Evolutionary conservation across 257 asterid species (phyloP).

Genomic region (Eucommia ulmoides): DNA sequence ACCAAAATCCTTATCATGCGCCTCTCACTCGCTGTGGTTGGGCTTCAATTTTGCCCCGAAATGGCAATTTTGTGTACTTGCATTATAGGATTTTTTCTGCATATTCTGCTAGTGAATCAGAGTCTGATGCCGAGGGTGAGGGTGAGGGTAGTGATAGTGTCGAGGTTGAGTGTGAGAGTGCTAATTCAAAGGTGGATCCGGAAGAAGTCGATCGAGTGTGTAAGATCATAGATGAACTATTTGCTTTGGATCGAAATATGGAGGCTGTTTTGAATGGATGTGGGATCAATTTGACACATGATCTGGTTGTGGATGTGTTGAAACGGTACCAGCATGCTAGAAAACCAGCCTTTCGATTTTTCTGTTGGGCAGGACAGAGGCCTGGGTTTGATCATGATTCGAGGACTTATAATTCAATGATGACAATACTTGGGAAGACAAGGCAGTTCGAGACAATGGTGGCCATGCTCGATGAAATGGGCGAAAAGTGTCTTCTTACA

Average conservation of each 20-base stretch:
- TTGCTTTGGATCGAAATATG: constrained; percentile 75
- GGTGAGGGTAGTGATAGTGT: constrained; percentile 9
- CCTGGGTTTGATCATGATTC: constrained; percentile 50
- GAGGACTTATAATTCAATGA: constrained; percentile 56
- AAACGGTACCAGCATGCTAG: constrained; percentile 70
- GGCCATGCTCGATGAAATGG: constrained; percentile 75
- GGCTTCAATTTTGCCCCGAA: constrained; percentile 3
- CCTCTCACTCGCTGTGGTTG: background rate
- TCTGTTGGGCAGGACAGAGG: constrained; percentile 57
- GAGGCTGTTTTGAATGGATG: constrained; percentile 80
- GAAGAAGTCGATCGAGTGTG: constrained; percentile 63
- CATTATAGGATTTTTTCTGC: constrained; percentile 29
- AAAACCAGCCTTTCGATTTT: constrained; percentile 82
- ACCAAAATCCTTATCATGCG: background rate
- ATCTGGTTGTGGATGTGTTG: constrained; percentile 59
- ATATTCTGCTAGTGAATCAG: constrained; percentile 21
- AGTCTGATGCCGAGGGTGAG: constrained; percentile 29
- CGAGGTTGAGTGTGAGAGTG: constrained; percentile 12
- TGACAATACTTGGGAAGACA: constrained; percentile 64
- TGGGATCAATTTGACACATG: constrained; percentile 43
- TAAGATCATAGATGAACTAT: constrained; percentile 62
- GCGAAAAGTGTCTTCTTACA: constrained; percentile 57
- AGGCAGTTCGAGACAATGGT: constrained; percentile 92
- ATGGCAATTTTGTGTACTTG: background rate
- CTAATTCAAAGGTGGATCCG: constrained; percentile 28